Percentiles rank a stretch among this genome's conserved stretches.
Conservation (phyloP, 2,329 filamentous ascomycete genomes). For the Cytospora piceicola region DNA sequence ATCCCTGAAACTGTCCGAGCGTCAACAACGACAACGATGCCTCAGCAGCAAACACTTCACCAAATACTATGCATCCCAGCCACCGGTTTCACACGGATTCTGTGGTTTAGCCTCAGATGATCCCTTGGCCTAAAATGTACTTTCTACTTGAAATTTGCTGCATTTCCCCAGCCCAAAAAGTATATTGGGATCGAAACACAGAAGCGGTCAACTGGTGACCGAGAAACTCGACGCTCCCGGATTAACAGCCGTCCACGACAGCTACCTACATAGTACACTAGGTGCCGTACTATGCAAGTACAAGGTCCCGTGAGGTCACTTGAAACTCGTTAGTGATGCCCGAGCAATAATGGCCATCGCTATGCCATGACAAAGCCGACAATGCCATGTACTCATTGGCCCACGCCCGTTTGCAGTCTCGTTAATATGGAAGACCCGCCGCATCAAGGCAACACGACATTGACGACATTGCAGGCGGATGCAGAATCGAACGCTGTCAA, state of each 20-base stretch:
- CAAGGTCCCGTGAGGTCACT: constrained; percentile 4
- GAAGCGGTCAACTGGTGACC: constrained; percentile 14
- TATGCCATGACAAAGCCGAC: constrained; percentile 24
- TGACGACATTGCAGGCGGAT: constrained; percentile 31
- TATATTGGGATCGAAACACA: constrained; percentile 7
- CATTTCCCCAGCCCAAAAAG: constrained; percentile 11
- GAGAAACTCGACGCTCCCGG: constrained; percentile 11
- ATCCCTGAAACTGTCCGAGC: neutral
- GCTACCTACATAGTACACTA: neutral
- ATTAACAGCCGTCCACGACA: constrained; percentile 2
- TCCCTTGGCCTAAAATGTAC: neutral
- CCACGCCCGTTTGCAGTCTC: constrained; percentile 32
- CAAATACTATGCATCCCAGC: neutral
- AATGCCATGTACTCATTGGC: constrained; percentile 28
- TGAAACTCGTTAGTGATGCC: constrained; percentile 13
- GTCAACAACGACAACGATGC: neutral
- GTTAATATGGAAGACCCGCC: constrained; percentile 14
- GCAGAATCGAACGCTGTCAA: constrained; percentile 35
- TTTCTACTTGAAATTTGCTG: neutral
- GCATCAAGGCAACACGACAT: constrained; percentile 33
- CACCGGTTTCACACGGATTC: neutral
- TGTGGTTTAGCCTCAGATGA: neutral
- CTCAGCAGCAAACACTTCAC: neutral
- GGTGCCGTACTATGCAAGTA: neutral
- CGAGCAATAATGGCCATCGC: neutral